Evolutionary conservation across 441 rosid species (phyloP), one percentile per base, ranked within the genome.

Genomic region (Adansonia rubrostipa): DNA sequence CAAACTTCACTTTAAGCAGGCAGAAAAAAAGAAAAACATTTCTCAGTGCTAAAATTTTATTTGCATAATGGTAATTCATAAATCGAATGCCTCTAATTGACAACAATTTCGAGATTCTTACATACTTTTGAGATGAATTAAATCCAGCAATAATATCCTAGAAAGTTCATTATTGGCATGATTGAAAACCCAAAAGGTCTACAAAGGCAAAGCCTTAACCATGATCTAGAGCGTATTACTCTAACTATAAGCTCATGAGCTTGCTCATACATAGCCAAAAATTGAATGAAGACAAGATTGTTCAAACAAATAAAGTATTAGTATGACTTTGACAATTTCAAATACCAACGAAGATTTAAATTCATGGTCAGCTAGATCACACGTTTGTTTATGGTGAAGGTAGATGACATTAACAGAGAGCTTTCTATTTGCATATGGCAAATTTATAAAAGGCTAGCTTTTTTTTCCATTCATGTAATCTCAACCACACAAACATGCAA

Each of bases 1-100:
- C 89, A 82, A 87, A 84, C 78, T 86, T 89, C 65, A 88, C 92
- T 91, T 90, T 81, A 76, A 45, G 74, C 77, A 69, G 88, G 78
- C 64, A 84, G 76, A 53, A 73, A 47, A 79, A 24, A 19, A 58
- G 20, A 61, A 61, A 14, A 58, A 71, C 53, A 69, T 36, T 56
- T 45, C 36, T 69, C 33, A 73, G 50, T 58, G 65, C 48, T 80
- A 6, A 64, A 70, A 70, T 11, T 48, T 45, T 19, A n/a, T 36
- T 33, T 54, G 74, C 75, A 71, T 36, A 24, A 67, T 67, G 0
- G 13, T 71, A 68, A 14, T 33, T 63, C 19, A 63, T 5, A 44
- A 45, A n/a, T 45, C 2, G n/a, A 67, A 44, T 44, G 54, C 54
- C 15, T 19, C 3, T 44, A 15, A 45, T 67, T 19, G 36, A 60